These are phyloP conservation scores for Aspergillus ellipticus DNA, from an alignment of 495 filamentous ascomycete genomes.

Conservation along the genomic window DNA sequence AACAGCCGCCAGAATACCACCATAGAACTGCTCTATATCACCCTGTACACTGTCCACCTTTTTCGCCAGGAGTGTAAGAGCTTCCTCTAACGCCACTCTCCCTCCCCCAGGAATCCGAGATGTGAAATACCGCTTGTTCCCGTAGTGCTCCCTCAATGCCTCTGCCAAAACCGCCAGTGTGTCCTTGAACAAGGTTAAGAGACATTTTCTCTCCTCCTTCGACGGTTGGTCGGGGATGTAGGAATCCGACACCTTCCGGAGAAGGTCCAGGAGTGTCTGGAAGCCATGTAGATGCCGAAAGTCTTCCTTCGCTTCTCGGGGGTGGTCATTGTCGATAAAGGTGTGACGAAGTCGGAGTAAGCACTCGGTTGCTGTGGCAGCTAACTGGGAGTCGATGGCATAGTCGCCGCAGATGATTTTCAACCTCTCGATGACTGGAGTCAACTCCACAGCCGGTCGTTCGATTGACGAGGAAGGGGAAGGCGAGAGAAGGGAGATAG, in stretches of 20 bases:
- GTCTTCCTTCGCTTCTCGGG: constrained; percentile 60
- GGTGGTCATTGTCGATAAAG: constrained; percentile 48
- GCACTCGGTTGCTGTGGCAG: constrained; percentile 35
- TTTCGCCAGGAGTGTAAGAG: constrained; percentile 56
- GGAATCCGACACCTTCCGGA: constrained; percentile 64
- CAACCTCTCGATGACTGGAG: constrained; percentile 55
- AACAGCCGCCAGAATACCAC: constrained; percentile 76
- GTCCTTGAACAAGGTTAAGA: constrained; percentile 68
- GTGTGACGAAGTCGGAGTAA: constrained; percentile 52
- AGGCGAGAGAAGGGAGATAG: constrained; percentile 52
- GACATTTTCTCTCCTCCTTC: constrained; percentile 54
- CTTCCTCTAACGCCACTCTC: constrained; percentile 70
- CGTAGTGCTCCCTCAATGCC: constrained; percentile 73
- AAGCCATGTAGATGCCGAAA: constrained; percentile 85
- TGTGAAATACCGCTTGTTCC: constrained; percentile 83
- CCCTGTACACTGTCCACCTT: constrained; percentile 47
- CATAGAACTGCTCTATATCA: constrained; percentile 76
- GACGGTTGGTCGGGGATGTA: constrained; percentile 56
- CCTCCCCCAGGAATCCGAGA: constrained; percentile 69
- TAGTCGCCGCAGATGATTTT: constrained; percentile 24
- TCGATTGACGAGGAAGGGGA: constrained; percentile 60
- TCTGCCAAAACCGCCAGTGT: constrained; percentile 69
- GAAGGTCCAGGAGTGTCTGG: constrained; percentile 62
- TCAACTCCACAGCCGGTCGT: constrained; percentile 57
- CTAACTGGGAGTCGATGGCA: constrained; percentile 23